phyloP scores from a whole-genome alignment of 768 basidiomycete species.

The Boletus barrowsii region DNA sequence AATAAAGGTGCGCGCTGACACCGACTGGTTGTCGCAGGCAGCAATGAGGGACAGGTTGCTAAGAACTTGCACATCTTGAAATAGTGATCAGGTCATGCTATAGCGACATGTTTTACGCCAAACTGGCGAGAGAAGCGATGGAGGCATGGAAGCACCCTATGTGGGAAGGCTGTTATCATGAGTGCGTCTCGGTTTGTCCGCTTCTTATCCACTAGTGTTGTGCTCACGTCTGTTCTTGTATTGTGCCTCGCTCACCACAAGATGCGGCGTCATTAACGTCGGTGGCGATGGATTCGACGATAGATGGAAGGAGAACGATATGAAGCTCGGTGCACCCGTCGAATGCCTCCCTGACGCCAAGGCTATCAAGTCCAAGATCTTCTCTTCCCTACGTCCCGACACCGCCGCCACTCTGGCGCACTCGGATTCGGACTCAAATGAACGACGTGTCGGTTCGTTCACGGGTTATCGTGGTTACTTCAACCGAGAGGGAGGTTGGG shows the following conservation, averaged over 20 bases:
- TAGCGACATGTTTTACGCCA: constrained; percentile 62
- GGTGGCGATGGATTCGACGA: constrained; percentile 41
- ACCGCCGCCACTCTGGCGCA: not conserved
- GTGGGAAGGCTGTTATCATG: constrained; percentile 79
- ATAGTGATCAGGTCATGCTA: constrained; percentile 77
- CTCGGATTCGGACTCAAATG: not conserved
- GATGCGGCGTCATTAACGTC: constrained; percentile 29
- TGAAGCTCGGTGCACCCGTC: constrained; percentile 51
- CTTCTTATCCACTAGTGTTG: not conserved
- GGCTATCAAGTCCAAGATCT: constrained; percentile 18
- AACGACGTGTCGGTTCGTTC: constrained; percentile 16
- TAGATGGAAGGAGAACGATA: constrained; percentile 61
- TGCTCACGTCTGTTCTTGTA: not conserved
- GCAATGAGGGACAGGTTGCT: not conserved
- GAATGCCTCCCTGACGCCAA: constrained; percentile 21
- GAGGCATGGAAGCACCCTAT: constrained; percentile 64
- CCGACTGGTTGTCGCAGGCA: not conserved
- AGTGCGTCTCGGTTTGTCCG: constrained; percentile 48
- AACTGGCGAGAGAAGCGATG: constrained; percentile 76
- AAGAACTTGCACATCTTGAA: not conserved
- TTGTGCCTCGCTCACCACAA: not conserved
- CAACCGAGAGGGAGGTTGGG: constrained; percentile 85
- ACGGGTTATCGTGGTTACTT: constrained; percentile 50
- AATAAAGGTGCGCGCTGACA: constrained; percentile 32
- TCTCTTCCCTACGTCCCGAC: constrained; percentile 6